Conservation (phyloP, 2,329 filamentous ascomycete genomes). For the Epichloe sylvatica region DNA sequence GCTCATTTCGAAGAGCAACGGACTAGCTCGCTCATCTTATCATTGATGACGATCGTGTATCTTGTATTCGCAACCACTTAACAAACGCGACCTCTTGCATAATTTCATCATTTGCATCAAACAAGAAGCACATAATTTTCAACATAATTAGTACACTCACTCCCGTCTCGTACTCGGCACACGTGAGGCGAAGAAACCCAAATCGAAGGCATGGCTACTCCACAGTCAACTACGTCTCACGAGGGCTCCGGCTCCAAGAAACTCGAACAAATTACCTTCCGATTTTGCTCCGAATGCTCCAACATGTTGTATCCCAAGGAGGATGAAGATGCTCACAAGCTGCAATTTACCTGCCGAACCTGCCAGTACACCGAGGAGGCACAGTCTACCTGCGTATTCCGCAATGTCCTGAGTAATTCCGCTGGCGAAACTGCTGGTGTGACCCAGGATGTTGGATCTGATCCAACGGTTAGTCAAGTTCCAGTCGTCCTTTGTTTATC, state of each 20-base stretch:
- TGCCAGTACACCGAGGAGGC: constrained; percentile 86
- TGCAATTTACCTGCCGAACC: constrained; percentile 92
- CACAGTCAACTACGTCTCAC: constrained; percentile 34
- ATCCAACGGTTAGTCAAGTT: constrained; percentile 85
- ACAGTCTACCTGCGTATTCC: constrained; percentile 81
- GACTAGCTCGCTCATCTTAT: neutral
- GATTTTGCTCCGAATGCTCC: constrained; percentile 97
- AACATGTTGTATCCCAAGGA: constrained; percentile 98
- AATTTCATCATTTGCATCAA: neutral
- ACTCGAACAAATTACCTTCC: constrained; percentile 79
- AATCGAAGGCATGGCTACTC: constrained; percentile 37
- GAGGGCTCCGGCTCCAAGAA: constrained; percentile 33
- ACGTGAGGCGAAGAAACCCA: neutral
- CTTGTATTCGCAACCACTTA: neutral
- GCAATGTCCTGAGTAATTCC: constrained; percentile 82
- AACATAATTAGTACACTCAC: neutral
- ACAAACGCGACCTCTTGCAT: neutral
- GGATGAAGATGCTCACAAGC: constrained; percentile 66
- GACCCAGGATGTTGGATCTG: constrained; percentile 89
- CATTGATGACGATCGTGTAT: neutral
- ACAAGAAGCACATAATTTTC: constrained; percentile 1
- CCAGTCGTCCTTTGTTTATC: constrained; percentile 30
- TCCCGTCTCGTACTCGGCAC: neutral
- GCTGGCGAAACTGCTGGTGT: constrained; percentile 93
- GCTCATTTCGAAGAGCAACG: constrained; percentile 1